Evolutionary conservation across 2,329 filamentous ascomycete species (phyloP).

Genomic region (Zalaria obscura): DNA sequence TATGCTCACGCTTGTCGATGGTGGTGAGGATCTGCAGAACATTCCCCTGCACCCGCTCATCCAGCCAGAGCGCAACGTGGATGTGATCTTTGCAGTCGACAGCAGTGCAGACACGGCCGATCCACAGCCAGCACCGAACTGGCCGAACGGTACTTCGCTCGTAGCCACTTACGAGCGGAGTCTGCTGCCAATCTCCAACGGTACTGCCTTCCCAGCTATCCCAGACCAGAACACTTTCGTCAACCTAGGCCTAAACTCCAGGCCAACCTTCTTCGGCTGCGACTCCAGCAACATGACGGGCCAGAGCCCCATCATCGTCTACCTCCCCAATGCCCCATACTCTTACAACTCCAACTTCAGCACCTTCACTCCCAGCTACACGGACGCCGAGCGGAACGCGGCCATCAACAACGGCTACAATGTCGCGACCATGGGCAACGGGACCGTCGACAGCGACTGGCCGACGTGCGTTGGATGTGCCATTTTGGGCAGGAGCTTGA

Average conservation of each 20-base stretch:
- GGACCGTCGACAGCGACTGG: conserved; percentile 61
- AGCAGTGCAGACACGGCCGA: conserved; percentile 55
- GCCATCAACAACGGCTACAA: conserved; percentile 83
- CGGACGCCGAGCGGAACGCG: conserved; percentile 51
- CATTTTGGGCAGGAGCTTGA: conserved; percentile 61
- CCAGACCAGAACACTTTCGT: conserved; percentile 67
- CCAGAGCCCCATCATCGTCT: conserved; percentile 59
- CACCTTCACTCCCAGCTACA: conserved; percentile 58
- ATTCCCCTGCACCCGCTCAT: conserved; percentile 67
- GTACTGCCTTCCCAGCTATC: conserved; percentile 56
- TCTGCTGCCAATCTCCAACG: conserved; percentile 44
- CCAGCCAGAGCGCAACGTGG: conserved; percentile 55
- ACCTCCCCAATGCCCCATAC: conserved; percentile 66
- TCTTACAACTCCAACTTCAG: conserved; percentile 60
- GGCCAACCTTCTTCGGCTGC: conserved; percentile 72
- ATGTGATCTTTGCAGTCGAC: conserved; percentile 72
- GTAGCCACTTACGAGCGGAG: conserved; percentile 61
- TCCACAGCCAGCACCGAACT: conserved; percentile 32
- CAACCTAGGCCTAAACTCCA: conserved; percentile 59
- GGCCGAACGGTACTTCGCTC: conserved; percentile 66
- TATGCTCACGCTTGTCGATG: conserved; percentile 60
- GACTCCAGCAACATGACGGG: conserved; percentile 48
- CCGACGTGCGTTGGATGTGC: conserved; percentile 77
- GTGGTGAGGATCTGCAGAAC: conserved; percentile 65
- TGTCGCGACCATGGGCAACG: conserved; percentile 70